Base-by-base conservation (phyloP, 768 basidiomycete species). In the Lactarius sanguifluus region DNA sequence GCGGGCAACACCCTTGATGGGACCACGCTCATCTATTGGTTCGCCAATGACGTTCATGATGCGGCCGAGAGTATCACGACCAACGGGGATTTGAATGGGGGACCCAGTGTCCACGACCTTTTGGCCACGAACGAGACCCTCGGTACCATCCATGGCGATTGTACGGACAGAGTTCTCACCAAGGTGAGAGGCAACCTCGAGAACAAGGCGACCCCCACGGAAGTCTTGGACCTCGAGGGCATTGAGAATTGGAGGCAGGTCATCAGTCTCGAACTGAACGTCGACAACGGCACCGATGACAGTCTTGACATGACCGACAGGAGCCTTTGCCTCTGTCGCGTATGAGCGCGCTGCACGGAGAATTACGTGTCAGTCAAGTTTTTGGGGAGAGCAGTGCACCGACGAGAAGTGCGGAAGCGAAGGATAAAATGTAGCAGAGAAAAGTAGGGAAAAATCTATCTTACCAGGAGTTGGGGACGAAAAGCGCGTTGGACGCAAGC, bases 21-120 rank as follows among this genome's bases (percentile, higher is more conserved):
- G 96, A 67, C 97, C 97, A 82, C 97, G 95, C 79, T 98, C 96
- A 80, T 99, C 97, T 78, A 99, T 98, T 76, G 97, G 95, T 79
- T 98, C 96, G 75, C 97, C 97, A 81, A 99, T 98, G 80, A 99
- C 97, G 81, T 98, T 99, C 94, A 99, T 98, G 86, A 99, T 99
- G 76, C 97, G 94, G 59, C 97, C 97, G 66, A 99, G 89, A 64
- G 93, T 96, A 65, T 85, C 93, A 68, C 86, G 86, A 70, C 97
- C 97, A 75, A 99, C 97, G 72, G 97, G 97, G 70, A 99, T 93
- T 80, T 85, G 84, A 80, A 99, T 99, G 79, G 97, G 97, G 59
- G 89, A 83, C 77, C 97, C 97, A 45, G 96, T 97, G 81, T 98
- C 97, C 75, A 97, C 76, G 75, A 98, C 97, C 82, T 89, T 94